Evolutionary conservation across 1,139 yeast genomes (phyloP), one percentile per base, ranked within the genome.

Genomic region (Lizanozyma gosingica): DNA sequence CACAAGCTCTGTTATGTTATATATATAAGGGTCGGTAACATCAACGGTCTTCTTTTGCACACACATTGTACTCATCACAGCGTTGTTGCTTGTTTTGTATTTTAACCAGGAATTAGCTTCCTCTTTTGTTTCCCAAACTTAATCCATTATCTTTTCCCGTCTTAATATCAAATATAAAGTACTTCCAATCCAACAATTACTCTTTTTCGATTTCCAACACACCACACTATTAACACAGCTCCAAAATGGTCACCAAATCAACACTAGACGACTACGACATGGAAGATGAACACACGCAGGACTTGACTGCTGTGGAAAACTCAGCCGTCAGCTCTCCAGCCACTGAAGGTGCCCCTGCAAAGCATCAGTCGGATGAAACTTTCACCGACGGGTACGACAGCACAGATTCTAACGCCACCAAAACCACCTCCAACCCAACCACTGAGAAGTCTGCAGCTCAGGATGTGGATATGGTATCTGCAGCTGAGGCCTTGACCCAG

Each of bases 401-500:
- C 11, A 22, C 29, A 22, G 29, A 22, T 22, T 22, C 29, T 6
- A 22, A 22, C 11, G 29, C 29, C 11, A 22, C 29, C 11, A 22
- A 22, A 22, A 22, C 29, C 6, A 22, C 6, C 29, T 6, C 29
- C 29, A 22, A 22, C 11, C 6, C 6, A 6, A 22, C 29, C 11
- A 22, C 6, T 22, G 29, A 22, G 11, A n/a, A 14, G 18, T 22
- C 29, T 6, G 11, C 29, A 6, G 6, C 29, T 6, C 29, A 22
- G 29, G 63, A 59, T 40, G 52, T 53, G 22, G 69, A 63, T 34
- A 44, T 64, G 35, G 65, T 63, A 11, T 52, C 60, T 17, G 74
- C 75, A 0, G 74, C 74, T 4, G 68, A 67, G 43, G 71, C 70
- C 3, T 57, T 69, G 40, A 63, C 75, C 3, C 62, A 57, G 43